These are phyloP conservation scores for Dioscorea cayenensis DNA, from an alignment of 116 monocot genomes.

Conservation along the genomic window DNA sequence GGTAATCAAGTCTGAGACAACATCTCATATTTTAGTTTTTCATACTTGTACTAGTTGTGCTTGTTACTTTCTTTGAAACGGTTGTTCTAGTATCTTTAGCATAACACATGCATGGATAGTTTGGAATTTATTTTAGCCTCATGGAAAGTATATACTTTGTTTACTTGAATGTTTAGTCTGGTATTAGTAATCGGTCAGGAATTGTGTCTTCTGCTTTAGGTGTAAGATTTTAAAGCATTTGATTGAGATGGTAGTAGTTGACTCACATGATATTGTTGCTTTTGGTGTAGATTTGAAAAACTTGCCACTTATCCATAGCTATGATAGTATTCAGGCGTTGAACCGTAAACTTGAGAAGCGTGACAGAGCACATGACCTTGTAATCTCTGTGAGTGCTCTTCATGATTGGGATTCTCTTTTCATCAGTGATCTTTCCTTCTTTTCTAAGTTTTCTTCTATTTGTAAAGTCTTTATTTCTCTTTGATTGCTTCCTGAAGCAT, in stretches of 20 bases:
- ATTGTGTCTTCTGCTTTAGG: too few species aligned
- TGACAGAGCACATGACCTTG: conserved; percentile 74
- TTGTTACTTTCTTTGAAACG: neutral
- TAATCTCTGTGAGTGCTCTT: conserved; percentile 61
- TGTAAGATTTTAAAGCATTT: too few species aligned
- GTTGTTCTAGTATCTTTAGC: too few species aligned
- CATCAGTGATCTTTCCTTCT: neutral
- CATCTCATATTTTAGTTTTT: neutral
- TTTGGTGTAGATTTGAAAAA: conserved; percentile 52
- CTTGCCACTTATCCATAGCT: conserved; percentile 74
- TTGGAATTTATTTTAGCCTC: too few species aligned
- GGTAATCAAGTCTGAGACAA: conserved; percentile 15
- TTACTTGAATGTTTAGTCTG: too few species aligned
- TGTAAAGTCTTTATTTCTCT: too few species aligned
- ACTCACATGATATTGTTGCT: neutral
- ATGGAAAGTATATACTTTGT: neutral
- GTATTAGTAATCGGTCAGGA: too few species aligned
- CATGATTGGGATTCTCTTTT: neutral
- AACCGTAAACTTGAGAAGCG: conserved; percentile 42
- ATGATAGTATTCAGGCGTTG: conserved; percentile 76
- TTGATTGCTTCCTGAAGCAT: too few species aligned
- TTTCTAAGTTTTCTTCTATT: too few species aligned
- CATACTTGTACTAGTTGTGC: neutral
- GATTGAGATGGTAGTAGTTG: neutral
- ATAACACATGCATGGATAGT: too few species aligned